Evolutionary conservation across 495 filamentous ascomycete genomes (phyloP), one percentile per base, ranked within the genome.

Genomic region (Apiosordaria backusii): DNA sequence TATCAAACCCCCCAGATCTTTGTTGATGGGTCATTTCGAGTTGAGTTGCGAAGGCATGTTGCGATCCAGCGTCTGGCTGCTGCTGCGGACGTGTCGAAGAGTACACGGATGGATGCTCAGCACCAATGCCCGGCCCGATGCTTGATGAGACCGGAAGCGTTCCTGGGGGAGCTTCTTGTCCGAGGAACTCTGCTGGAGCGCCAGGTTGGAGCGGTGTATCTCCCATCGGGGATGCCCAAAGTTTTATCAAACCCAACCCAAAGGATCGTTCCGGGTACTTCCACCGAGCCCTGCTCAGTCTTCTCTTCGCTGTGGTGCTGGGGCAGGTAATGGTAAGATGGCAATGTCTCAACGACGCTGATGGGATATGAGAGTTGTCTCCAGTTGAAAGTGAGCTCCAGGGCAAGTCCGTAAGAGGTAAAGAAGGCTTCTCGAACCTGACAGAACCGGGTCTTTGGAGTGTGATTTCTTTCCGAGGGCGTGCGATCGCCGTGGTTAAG

Each of bases 1-100:
- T 79, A 65, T 79, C 78, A 68, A 78, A 82, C 23, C 75, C 71
- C 18, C 75, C 73, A 23, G 72, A 65, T 35, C 77, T 72, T 63
- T 77, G 78, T 23, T 68, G 60, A 63, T 76, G 72, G 59, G 75
- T 50, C 74, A 77, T 77, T 18, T 80, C 76, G 65, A 81, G 66
- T 63, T 81, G 77, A 52, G 65, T 65, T 16, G 76, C 67, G 64
- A 79, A 80, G 2, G 74, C 65, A 68, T 76, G 77, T 54, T 72
- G 75, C 0, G 76, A 62, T 26, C 66, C 68, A 10, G 66, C 68
- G 57, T 19, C 52, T 55, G 76, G 74, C 26, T 74, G 70, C 22
- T 77, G 76, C 45, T 77, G 76, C 29, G 71, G 63, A 24, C 40
- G 22, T 16, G 66, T 57, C 27, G 61, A 54, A 50, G 61, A 54